Conservation (phyloP, 257 asterid species). For the Voacanga thouarsii region DNA sequence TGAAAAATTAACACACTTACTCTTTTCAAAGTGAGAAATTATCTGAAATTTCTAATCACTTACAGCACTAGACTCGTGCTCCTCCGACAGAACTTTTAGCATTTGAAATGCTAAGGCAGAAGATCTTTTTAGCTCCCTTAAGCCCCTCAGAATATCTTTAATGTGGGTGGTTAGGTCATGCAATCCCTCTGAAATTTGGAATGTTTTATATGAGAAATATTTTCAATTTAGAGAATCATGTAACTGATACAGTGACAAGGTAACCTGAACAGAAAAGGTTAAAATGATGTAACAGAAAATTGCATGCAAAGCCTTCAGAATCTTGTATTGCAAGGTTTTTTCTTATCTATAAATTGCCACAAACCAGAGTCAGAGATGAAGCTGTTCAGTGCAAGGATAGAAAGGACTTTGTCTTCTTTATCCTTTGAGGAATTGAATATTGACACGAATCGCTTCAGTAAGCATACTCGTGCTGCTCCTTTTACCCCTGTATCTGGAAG, state of each 20-base stretch:
- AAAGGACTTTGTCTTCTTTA: conserved; percentile 56
- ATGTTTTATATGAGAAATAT: neutral
- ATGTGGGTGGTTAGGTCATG: conserved; percentile 51
- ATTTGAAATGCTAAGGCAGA: conserved; percentile 64
- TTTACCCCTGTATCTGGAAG: conserved; percentile 79
- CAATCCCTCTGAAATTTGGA: conserved; percentile 55
- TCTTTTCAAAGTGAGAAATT: neutral
- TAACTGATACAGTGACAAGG: neutral
- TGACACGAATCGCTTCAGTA: conserved; percentile 61
- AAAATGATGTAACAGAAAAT: neutral
- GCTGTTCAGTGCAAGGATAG: conserved; percentile 77
- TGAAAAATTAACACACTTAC: neutral
- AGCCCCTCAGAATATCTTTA: conserved; percentile 69
- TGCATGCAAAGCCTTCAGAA: neutral
- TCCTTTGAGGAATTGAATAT: conserved; percentile 54
- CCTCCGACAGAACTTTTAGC: conserved; percentile 63
- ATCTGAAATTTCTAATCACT: conserved; percentile 18
- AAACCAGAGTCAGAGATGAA: conserved; percentile 67
- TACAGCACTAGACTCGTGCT: conserved; percentile 68
- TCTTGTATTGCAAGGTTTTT: neutral
- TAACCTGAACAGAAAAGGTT: neutral
- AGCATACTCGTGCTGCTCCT: conserved; percentile 81
- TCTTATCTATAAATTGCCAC: conserved; percentile 12
- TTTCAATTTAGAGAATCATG: neutral
- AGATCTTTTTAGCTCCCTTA: conserved; percentile 73